Conservation (phyloP, 148 eudicot species). For the Rhododendron molle region DNA sequence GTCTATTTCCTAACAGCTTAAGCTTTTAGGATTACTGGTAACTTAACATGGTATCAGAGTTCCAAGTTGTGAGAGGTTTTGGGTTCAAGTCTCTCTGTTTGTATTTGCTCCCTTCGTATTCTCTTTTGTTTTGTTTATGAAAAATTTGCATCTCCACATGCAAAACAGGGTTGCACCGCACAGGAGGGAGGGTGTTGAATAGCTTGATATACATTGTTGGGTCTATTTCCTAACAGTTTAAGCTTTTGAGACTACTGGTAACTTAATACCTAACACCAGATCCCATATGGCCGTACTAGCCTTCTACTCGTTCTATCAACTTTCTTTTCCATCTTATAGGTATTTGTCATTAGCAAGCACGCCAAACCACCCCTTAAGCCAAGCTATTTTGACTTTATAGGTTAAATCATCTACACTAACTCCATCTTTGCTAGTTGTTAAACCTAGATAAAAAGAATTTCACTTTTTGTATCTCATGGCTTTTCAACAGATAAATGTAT, state of each 20-base stretch:
- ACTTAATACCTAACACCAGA: neutral
- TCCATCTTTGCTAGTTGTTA: neutral
- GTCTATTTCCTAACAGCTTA: neutral
- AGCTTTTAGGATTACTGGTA: neutral
- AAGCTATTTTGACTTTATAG: neutral
- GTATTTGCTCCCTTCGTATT: no score
- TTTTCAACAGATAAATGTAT: neutral
- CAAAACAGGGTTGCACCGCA: neutral
- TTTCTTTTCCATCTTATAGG: neutral
- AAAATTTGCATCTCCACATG: neutral
- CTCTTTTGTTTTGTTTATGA: neutral
- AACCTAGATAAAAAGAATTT: neutral
- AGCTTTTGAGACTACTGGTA: no score
- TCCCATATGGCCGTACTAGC: neutral
- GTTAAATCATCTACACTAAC: neutral
- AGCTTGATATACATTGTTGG: neutral
- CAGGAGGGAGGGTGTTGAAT: neutral
- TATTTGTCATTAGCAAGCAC: neutral
- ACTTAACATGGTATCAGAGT: no score
- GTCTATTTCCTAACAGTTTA: neutral
- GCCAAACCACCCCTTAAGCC: neutral
- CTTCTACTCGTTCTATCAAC: neutral
- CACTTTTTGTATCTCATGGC: neutral
- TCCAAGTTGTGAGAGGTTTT: neutral
- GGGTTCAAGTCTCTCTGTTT: neutral